phyloP scores from a whole-genome alignment of 192 early-diverging fungal genomes.

The Mycoemilia scoparia region DNA sequence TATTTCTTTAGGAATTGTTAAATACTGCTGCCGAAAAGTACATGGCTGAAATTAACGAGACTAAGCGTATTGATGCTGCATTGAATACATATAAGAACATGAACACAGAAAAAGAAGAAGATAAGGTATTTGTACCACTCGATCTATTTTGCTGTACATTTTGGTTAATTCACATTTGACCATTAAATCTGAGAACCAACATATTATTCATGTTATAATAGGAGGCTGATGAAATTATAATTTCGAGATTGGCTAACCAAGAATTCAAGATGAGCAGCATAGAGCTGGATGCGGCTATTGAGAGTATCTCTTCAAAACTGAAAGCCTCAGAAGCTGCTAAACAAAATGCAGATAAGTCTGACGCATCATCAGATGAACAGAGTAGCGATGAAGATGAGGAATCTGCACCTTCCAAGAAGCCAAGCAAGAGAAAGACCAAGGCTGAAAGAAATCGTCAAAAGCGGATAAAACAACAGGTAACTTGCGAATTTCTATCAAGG shows the following conservation, averaged over 20 bases:
- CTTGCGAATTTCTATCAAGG: conserved; percentile 19
- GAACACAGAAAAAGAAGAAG: too few relatives aligned
- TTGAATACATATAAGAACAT: too few relatives aligned
- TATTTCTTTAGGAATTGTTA: conserved; percentile 23
- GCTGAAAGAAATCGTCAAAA: conserved; percentile 36
- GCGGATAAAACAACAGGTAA: conserved; percentile 13
- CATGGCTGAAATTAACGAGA: conserved; percentile 12
- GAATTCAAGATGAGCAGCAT: conserved; percentile 7
- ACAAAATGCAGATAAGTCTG: conserved; percentile 4
- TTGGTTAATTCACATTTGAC: conserved; percentile 3
- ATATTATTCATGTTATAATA: too few relatives aligned
- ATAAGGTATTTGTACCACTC: too few relatives aligned
- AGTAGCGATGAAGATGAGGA: conserved; percentile 5
- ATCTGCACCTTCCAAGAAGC: conserved; percentile 6
- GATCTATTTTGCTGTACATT: too few relatives aligned
- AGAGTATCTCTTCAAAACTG: conserved; percentile 6
- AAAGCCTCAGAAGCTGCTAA: conserved; percentile 4
- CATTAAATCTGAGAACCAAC: conserved; percentile 5
- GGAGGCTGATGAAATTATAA: conserved; percentile 13
- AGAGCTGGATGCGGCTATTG: conserved; percentile 10
- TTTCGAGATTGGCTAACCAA: conserved; percentile 7
- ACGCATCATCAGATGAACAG: neutral
- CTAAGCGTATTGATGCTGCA: conserved; percentile 5
- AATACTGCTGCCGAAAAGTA: conserved; percentile 40
- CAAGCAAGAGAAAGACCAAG: conserved; percentile 35